Evolutionary conservation across 176 grass and related monocot species (phyloP).

Genomic region (Ensete ventricosum): DNA sequence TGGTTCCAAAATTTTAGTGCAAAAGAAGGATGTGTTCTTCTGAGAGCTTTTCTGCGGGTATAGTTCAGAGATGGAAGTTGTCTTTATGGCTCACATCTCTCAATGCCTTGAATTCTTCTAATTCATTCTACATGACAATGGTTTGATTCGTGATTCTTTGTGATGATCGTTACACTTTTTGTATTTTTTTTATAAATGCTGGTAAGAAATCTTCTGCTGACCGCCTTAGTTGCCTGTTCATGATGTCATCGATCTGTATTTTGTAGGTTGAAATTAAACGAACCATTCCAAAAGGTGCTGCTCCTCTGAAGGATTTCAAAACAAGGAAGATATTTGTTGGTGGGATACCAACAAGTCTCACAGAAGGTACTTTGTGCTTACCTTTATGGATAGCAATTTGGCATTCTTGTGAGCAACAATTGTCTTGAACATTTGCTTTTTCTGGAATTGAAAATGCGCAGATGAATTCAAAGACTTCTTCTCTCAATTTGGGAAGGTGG

Average conservation of each 20-base stretch:
- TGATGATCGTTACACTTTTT: neutral
- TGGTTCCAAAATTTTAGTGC: no score
- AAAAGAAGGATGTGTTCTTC: no score
- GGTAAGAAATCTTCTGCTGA: neutral
- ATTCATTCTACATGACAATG: no score
- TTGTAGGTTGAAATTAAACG: conserved; percentile 95
- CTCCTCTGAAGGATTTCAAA: conserved; percentile 58
- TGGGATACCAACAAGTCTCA: conserved; percentile 53
- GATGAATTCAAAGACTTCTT: conserved; percentile 84
- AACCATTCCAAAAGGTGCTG: conserved; percentile 74
- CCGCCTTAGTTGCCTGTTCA: neutral
- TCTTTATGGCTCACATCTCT: no score
- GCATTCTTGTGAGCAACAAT: conserved; percentile 2
- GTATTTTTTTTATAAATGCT: neutral
- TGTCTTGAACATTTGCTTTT: conserved; percentile 14
- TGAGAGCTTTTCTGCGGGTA: no score
- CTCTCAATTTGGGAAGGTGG: conserved; percentile 57
- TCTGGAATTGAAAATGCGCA: conserved; percentile 31
- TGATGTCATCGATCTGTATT: conserved; percentile 2
- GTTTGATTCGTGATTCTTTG: neutral
- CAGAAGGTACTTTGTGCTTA: conserved; percentile 52
- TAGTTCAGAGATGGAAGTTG: no score
- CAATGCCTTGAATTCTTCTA: no score
- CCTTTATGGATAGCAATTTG: neutral
- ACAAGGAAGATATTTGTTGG: conserved; percentile 96